phyloP scores from a whole-genome alignment of 2,329 filamentous ascomycete genomes.

The Venturia oleaginea region DNA sequence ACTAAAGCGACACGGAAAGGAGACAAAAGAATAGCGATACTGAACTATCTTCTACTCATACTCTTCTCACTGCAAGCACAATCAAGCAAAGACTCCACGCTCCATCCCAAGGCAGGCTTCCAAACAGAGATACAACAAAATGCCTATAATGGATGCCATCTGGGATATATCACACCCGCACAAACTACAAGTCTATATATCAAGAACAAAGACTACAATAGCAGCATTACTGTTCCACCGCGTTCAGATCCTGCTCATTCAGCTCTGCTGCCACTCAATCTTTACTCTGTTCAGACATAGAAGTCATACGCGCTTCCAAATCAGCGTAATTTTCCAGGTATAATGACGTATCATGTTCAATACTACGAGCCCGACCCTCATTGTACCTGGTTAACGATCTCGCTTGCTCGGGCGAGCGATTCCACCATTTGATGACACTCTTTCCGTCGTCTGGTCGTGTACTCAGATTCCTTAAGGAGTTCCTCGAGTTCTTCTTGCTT shows the following conservation, averaged over 20 bases:
- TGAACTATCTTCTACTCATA: not conserved
- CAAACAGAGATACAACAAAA: not conserved
- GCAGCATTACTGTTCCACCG: not conserved
- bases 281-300: not conserved
- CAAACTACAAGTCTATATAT: not conserved
- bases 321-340: not conserved
- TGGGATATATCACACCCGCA: conserved; percentile 1
- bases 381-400: conserved; percentile 82
- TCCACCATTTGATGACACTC: conserved; percentile 99
- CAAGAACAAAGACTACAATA: not conserved
- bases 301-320: not conserved
- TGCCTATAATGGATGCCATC: conserved; percentile 1
- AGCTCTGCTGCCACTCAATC: not conserved
- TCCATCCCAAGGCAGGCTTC: not conserved
- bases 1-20: not conserved
- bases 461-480: conserved; percentile 94
- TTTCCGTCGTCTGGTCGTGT: conserved; percentile 88
- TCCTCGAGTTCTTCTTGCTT: conserved; percentile 83
- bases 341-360: not conserved
- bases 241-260: not conserved
- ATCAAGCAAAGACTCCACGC: not conserved
- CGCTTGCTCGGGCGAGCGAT: conserved; percentile 76
- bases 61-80: not conserved
- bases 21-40: not conserved
- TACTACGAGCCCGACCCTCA: conserved; percentile 22